Base-by-base conservation (phyloP, 176 grass and related monocot genomes). In the Zoysia pacifica region DNA sequence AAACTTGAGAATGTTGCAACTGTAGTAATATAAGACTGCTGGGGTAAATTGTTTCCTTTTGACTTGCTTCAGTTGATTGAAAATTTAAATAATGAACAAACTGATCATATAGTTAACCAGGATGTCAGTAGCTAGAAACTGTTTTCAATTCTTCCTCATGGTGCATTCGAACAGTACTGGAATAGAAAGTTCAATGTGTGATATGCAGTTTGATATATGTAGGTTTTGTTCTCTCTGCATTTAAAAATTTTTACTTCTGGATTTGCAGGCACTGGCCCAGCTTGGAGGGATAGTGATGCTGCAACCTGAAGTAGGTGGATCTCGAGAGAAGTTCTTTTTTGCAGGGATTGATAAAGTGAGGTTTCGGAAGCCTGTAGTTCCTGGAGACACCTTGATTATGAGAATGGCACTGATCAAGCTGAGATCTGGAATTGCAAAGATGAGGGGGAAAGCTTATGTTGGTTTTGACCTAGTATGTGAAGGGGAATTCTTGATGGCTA, bases 381-480 rank as follows among this genome's bases (percentile, higher is more conserved):
- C 94, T 65, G 94, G 94, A 3, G 94, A 97, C 47, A 97, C 94
- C 60, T 58, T 97, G 69, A 70, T 97, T 18, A 97, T 97, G 94
- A 89, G 94, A 67, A 97, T 97, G 94, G 94, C 91, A 28, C 77
- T 94, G 51, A 83, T 86, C 52, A 97, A 97, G 79, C 73, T 90
- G 43, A 94, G 62, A 48, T 94, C 92, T 80, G 94, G 94, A 79
- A 86, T 97, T 11, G 94, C 94, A 54, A 97, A 94, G 83, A 94
- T 94, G 94, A 87, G 94, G 72, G 94, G 94, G 67, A 97, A 97
- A 80, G 91, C 94, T 39, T 97, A 94, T 74, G 94, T 97, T 12
- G 94, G 94, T 65, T 89, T 85, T 2, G 91, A 97, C 4, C 62
- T 94, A 28, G 94, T 94, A n/a, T 97, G 94, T 54, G 91, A 97